phyloP scores from a whole-genome alignment of 108 stramenopile species.

The Cyclotella choctawhatcheeana region DNA sequence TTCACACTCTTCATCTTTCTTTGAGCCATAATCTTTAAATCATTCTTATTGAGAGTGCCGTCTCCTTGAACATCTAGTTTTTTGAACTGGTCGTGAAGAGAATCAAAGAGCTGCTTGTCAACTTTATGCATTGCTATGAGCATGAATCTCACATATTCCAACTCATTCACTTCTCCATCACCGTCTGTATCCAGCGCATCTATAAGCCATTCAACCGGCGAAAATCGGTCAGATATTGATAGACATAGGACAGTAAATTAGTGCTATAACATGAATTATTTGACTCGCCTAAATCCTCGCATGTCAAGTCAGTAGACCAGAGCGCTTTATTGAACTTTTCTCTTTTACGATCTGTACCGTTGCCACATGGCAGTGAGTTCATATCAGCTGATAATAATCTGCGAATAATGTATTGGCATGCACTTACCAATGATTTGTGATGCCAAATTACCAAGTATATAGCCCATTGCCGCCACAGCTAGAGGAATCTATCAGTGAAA shows the following conservation, averaged over 20 bases:
- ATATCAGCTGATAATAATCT: no score
- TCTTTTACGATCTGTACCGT: conserved; percentile 13
- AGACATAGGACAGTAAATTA: no score
- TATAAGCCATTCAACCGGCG: no score
- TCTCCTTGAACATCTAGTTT: conserved; percentile 54
- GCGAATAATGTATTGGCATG: background rate
- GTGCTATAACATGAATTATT: no score
- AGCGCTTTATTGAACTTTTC: conserved; percentile 36
- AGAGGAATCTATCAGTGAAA: conserved; percentile 66
- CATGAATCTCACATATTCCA: conserved; percentile 84
- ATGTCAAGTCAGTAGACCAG: conserved; percentile 46
- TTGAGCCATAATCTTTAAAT: conserved; percentile 55
- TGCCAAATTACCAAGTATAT: conserved; percentile 59
- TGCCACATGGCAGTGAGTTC: no score
- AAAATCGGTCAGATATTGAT: no score
- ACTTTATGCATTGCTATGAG: conserved; percentile 80
- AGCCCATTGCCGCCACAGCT: conserved; percentile 64
- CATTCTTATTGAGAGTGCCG: conserved; percentile 57
- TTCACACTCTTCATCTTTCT: conserved; percentile 48
- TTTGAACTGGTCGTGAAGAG: conserved; percentile 64
- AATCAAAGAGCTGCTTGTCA: conserved; percentile 61
- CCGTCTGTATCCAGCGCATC: conserved; percentile 45
- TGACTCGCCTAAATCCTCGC: conserved; percentile 70
- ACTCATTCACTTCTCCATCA: conserved; percentile 61
- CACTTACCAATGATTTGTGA: conserved; percentile 39